Conservation (phyloP, 345 rosid species). For the Salix purpurea region DNA sequence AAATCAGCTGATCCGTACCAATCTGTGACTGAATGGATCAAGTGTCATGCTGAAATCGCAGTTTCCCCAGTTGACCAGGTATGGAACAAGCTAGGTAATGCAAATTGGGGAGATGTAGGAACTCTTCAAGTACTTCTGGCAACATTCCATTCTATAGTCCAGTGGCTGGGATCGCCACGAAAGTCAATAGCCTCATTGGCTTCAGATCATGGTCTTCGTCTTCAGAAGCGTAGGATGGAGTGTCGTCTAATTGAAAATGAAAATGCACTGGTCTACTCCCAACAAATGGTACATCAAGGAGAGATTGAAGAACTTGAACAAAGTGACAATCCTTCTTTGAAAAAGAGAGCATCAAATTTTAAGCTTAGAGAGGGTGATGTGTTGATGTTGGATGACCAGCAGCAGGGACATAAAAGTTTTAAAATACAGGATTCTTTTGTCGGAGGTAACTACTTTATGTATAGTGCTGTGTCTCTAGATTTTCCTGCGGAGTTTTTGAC, state of each 20-base stretch:
- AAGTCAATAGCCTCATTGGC: conserved; percentile 51
- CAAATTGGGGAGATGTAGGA: conserved; percentile 60
- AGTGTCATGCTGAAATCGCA: conserved; percentile 41
- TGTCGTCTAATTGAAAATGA: conserved; percentile 32
- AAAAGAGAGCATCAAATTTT: conserved; percentile 30
- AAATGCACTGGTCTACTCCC: conserved; percentile 31
- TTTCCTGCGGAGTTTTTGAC: conserved; percentile 32
- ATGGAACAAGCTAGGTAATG: conserved; percentile 64
- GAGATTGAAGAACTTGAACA: conserved; percentile 46
- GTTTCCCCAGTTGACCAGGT: conserved; percentile 48
- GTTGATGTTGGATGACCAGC: conserved; percentile 45
- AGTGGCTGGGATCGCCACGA: conserved; percentile 49
- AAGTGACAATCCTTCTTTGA: conserved; percentile 18
- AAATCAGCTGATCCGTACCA: conserved; percentile 34
- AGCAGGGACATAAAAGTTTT: conserved; percentile 41
- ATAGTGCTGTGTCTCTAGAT: conserved; percentile 37
- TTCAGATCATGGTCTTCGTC: conserved; percentile 43
- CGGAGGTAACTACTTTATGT: conserved; percentile 42
- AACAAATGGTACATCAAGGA: conserved; percentile 30
- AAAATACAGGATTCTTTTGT: conserved; percentile 43
- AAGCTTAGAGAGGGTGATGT: conserved; percentile 41
- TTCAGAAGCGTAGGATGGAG: conserved; percentile 49
- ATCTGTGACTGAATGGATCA: conserved; percentile 50
- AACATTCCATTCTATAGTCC: conserved; percentile 50
- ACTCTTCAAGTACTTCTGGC: conserved; percentile 52